These are phyloP conservation scores for Penicillium nordicum DNA, from an alignment of 2,329 filamentous ascomycete species.

Conservation along the genomic window DNA sequence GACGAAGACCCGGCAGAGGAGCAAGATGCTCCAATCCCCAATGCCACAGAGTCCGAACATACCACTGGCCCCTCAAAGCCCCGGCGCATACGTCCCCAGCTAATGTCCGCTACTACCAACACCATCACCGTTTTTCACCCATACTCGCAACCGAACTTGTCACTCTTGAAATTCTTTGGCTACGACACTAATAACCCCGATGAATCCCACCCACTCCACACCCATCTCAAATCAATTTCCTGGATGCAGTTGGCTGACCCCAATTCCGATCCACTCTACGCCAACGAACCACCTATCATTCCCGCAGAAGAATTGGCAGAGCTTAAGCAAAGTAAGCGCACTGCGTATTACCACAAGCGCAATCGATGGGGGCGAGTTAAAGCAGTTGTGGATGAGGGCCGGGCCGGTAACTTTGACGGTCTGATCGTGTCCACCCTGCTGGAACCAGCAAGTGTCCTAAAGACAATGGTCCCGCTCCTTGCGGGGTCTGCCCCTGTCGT, in stretches of 20 bases:
- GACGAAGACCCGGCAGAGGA: conserved; percentile 18
- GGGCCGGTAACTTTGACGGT: conserved; percentile 74
- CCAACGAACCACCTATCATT: conserved; percentile 59
- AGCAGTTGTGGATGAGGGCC: conserved; percentile 69
- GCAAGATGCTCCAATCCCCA: neutral
- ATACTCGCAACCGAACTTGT: conserved; percentile 79
- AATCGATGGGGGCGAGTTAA: conserved; percentile 73
- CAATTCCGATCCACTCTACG: conserved; percentile 68
- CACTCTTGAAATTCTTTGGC: conserved; percentile 82
- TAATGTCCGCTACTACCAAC: conserved; percentile 51
- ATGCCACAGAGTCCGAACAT: conserved; percentile 9
- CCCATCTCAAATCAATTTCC: conserved; percentile 76
- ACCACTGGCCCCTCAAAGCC: conserved; percentile 18
- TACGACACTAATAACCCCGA: conserved; percentile 68
- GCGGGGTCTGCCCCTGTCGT: conserved; percentile 79
- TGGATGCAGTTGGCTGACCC: conserved; percentile 90
- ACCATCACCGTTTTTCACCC: conserved; percentile 58
- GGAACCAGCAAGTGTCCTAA: conserved; percentile 73
- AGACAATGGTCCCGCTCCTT: conserved; percentile 72
- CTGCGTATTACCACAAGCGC: conserved; percentile 84
- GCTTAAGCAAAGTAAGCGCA: conserved; percentile 78
- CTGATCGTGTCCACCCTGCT: conserved; percentile 78
- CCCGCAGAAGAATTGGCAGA: conserved; percentile 60
- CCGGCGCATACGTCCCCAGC: conserved; percentile 26
- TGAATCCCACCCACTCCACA: conserved; percentile 71